These are phyloP conservation scores for Paraglomus occultum DNA, from an alignment of 192 early-diverging fungal genomes.

Conservation along the genomic window DNA sequence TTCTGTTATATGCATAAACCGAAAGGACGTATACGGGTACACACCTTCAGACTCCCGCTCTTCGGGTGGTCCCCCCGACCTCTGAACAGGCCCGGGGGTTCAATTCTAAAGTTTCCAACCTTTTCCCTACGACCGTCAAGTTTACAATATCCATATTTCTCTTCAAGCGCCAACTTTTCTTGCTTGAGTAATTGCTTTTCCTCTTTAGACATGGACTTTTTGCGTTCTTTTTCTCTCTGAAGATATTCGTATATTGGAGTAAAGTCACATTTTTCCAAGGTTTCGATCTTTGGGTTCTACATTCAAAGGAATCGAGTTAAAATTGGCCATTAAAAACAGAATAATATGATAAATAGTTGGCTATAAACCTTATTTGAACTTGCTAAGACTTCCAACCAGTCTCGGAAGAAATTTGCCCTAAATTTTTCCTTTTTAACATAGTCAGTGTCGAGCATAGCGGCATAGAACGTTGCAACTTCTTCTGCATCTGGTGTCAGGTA, in stretches of 20 bases:
- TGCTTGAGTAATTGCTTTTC: slow-evolving; percentile 82
- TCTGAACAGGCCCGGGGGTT: slow-evolving; percentile 94
- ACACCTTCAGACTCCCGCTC: slow-evolving; percentile 85
- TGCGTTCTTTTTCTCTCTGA: slow-evolving; percentile 70
- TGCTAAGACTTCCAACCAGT: slow-evolving; percentile 72
- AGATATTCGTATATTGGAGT: slow-evolving; percentile 79
- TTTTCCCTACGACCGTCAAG: slow-evolving; percentile 94
- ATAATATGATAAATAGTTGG: neutral
- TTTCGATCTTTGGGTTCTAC: slow-evolving; percentile 67
- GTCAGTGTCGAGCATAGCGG: slow-evolving; percentile 80
- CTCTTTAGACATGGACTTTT: slow-evolving; percentile 84
- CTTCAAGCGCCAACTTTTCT: slow-evolving; percentile 68
- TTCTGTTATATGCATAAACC: slow-evolving; percentile 16
- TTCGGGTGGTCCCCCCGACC: slow-evolving; percentile 98
- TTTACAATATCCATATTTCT: slow-evolving; percentile 68
- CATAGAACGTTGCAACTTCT: slow-evolving; percentile 96
- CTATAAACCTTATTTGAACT: slow-evolving; percentile 55
- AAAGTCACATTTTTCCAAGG: slow-evolving; percentile 88
- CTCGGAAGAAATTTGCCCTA: slow-evolving; percentile 89
- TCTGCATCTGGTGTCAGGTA: slow-evolving; percentile 75
- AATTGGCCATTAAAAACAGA: neutral
- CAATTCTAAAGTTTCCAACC: slow-evolving; percentile 95
- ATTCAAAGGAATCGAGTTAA: neutral
- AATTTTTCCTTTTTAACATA: slow-evolving; percentile 81
- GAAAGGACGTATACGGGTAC: neutral